These are phyloP conservation scores for Stipa capillata DNA, from an alignment of 176 grass and related monocot species.

Conservation along the genomic window DNA sequence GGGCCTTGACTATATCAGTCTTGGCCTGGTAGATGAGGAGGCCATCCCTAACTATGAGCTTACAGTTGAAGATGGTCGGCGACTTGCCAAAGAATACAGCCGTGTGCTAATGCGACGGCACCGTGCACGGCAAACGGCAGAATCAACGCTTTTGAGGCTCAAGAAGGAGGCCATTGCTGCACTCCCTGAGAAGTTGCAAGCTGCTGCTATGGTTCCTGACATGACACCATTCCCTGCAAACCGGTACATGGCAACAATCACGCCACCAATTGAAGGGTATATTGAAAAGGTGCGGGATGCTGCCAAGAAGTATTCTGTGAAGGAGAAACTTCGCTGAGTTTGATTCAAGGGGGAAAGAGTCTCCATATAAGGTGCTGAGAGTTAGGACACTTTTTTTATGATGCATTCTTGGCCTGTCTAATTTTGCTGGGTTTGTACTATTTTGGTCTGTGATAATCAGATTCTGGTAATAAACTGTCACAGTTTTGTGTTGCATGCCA, in stretches of 20 bases:
- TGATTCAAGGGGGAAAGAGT: background rate
- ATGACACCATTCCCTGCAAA: conserved; percentile 70
- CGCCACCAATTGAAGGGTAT: conserved; percentile 89
- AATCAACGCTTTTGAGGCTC: conserved; percentile 48
- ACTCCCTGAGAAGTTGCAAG: conserved; percentile 61
- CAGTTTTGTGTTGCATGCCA: background rate
- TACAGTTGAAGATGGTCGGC: conserved; percentile 70
- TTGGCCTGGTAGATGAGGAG: conserved; percentile 80
- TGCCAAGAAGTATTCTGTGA: conserved; percentile 48
- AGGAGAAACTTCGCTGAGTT: conserved; percentile 64
- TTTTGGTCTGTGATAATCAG: background rate
- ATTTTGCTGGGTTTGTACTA: background rate
- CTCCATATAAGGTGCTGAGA: background rate
- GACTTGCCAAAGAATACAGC: conserved; percentile 76
- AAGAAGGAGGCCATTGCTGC: conserved; percentile 78
- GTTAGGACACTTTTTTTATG: background rate
- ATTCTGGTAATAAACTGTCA: background rate
- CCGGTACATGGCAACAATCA: conserved; percentile 80
- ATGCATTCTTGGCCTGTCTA: background rate
- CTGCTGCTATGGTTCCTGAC: conserved; percentile 67
- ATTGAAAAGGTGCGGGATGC: conserved; percentile 61
- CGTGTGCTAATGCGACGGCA: conserved; percentile 71
- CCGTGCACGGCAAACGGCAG: conserved; percentile 61
- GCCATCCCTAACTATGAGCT: conserved; percentile 74
- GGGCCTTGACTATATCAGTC: conserved; percentile 67